Conservation (phyloP, 2,329 filamentous ascomycete genomes). For the Whalleya microplaca region DNA sequence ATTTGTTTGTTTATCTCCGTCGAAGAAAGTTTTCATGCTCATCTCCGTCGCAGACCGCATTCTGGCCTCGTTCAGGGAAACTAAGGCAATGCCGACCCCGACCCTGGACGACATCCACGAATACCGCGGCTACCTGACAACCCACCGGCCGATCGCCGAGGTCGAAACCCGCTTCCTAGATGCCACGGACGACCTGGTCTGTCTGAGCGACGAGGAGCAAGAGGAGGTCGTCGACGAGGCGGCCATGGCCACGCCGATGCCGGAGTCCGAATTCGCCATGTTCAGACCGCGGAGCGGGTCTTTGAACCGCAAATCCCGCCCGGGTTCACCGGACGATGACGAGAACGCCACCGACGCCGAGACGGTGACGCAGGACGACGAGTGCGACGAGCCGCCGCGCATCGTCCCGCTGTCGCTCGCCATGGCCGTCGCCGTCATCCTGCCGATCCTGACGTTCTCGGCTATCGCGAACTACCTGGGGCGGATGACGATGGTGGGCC, state of each 20-base stretch:
- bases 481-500: slow-evolving; percentile 59
- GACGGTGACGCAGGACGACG: neutral
- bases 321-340: slow-evolving; percentile 15
- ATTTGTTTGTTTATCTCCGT: neutral
- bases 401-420: slow-evolving; percentile 45
- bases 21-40: slow-evolving; percentile 2
- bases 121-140: slow-evolving; percentile 58
- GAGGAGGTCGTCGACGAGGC: slow-evolving; percentile 26
- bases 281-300: slow-evolving; percentile 10
- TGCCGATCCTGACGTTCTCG: slow-evolving; percentile 62
- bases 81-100: slow-evolving; percentile 54
- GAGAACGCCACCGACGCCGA: slow-evolving; percentile 9
- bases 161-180: slow-evolving; percentile 65
- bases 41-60: slow-evolving; percentile 53
- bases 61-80: slow-evolving; percentile 59
- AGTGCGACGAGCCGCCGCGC: slow-evolving; percentile 15
- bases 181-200: slow-evolving; percentile 57
- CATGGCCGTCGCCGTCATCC: slow-evolving; percentile 54
- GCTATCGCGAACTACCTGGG: slow-evolving; percentile 60
- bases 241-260: slow-evolving; percentile 22
- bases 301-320: slow-evolving; percentile 15
- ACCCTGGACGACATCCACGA: slow-evolving; percentile 52
- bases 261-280: slow-evolving; percentile 19
- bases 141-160: slow-evolving; percentile 58
- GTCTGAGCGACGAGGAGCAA: slow-evolving; percentile 35